These are phyloP conservation scores for Suillus luteus DNA, from an alignment of 768 basidiomycete species.

Conservation along the genomic window DNA sequence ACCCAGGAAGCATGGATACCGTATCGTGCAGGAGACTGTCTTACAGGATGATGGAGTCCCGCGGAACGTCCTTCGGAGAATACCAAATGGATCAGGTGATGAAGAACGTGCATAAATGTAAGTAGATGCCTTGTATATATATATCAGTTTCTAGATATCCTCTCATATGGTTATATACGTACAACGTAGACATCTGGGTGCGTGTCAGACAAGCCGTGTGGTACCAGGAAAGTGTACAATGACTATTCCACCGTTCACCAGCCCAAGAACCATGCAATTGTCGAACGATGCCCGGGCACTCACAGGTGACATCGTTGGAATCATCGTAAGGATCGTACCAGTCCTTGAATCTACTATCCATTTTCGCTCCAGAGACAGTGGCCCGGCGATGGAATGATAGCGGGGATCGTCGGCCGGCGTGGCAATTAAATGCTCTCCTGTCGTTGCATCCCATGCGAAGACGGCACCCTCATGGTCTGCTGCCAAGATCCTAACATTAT, in stretches of 20 bases:
- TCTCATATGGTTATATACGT: neutral
- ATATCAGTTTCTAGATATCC: neutral
- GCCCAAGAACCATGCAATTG: slow-evolving; percentile 28
- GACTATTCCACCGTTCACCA: slow-evolving; percentile 33
- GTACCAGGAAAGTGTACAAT: slow-evolving; percentile 23
- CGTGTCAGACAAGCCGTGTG: slow-evolving; percentile 6
- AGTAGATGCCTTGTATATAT: neutral
- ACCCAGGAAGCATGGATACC: slow-evolving; percentile 50
- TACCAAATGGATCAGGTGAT: slow-evolving; percentile 23
- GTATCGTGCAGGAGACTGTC: slow-evolving; percentile 47
- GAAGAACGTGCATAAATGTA: neutral
- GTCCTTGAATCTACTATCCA: slow-evolving; percentile 30
- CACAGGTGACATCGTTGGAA: slow-evolving; percentile 33
- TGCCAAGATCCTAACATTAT: slow-evolving; percentile 24
- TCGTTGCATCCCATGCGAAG: slow-evolving; percentile 31
- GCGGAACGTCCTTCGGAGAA: slow-evolving; percentile 51
- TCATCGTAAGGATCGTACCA: slow-evolving; percentile 17
- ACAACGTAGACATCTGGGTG: neutral
- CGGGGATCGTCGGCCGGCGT: slow-evolving; percentile 24
- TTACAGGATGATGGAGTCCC: slow-evolving; percentile 60
- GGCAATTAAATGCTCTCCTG: slow-evolving; percentile 21
- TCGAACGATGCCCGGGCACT: slow-evolving; percentile 25
- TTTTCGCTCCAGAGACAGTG: slow-evolving; percentile 20
- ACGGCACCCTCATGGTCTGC: slow-evolving; percentile 24
- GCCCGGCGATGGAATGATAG: slow-evolving; percentile 10